phyloP scores from a whole-genome alignment of 129 eudicot species.

The Pseudognaphalium luteoalbum region DNA sequence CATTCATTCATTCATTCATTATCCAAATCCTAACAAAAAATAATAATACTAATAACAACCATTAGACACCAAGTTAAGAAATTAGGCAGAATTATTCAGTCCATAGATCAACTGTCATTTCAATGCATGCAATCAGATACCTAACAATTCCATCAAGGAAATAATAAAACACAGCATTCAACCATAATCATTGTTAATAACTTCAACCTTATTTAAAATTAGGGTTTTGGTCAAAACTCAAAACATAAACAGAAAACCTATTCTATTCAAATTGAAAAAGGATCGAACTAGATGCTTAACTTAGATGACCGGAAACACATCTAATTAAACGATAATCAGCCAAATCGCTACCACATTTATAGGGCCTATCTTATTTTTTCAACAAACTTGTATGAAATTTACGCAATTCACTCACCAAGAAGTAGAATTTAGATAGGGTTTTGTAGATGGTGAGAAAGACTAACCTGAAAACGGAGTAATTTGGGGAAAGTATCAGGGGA shows the following conservation, averaged over 20 bases:
- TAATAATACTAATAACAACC: too few relatives aligned
- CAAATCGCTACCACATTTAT: neutral
- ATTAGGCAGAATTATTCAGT: too few relatives aligned
- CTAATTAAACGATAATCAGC: constrained; percentile 16
- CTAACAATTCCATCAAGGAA: neutral
- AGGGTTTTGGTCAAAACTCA: constrained; percentile 29
- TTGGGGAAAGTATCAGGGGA: neutral
- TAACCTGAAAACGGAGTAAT: constrained; percentile 15
- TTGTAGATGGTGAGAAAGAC: constrained; percentile 4
- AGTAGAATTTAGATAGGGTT: constrained; percentile 12
- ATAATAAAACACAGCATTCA: neutral
- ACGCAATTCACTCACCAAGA: constrained; percentile 10
- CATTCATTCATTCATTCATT: too few relatives aligned
- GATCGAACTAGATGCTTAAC: constrained; percentile 12
- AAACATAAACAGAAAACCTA: constrained; percentile 8
- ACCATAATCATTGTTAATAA: neutral
- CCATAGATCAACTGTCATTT: neutral
- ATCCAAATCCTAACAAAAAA: neutral
- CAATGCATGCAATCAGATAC: constrained; percentile 6
- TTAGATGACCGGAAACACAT: constrained; percentile 15
- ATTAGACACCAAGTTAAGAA: too few relatives aligned
- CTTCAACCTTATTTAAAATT: neutral
- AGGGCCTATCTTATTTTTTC: neutral
- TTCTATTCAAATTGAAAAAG: constrained; percentile 12
- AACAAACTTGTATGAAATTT: neutral